Evolutionary conservation across 2,329 filamentous ascomycete species (phyloP), one percentile per base, ranked within the genome.

Genomic region (Didymella sp.): DNA sequence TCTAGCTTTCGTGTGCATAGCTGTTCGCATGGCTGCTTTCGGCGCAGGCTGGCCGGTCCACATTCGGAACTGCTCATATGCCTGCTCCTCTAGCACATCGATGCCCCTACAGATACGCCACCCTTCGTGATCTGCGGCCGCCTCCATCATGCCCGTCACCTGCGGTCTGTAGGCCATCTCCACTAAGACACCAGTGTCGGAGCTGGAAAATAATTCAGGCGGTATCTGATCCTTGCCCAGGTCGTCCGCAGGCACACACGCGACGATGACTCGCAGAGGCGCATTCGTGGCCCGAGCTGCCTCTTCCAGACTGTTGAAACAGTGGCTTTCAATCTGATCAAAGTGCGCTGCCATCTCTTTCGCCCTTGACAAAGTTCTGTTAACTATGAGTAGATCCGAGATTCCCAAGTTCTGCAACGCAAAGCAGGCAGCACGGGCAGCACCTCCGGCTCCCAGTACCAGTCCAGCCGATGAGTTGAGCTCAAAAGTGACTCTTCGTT

Each of bases 161-260:
- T 40, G 43, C 2, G 51, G 51, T 12, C 44, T 33, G 37, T 54
- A 54, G 8, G 51, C 51, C 51, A 54, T 54, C 43, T 54, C 51
- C 3, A 54, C 51, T 5, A 47, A 42, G 17, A 48, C 44, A 15
- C 51, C 51, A 8, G 33, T 19, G 1, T 35, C 35, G 12, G 45
- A 37, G 24, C 19, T 27, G 19, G 30, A 45, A 27, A 54, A 54
- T 7, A 54, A 28, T 38, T 27, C 15, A 4, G 33, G 5, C 24
- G 51, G 51, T 3, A 54, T 25, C 15, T 33, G 9, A 6, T 54
- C 43, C 27, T 47, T 40, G 1, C n/a, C 17, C 31, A 48, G 21
- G 17, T 48, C 31, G 24, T 48, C 45, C 6, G 45, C 45, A 17
- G 45, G 45, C 24, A 48, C 25, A 30, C 45, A 48, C 15, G 45